These are phyloP conservation scores for Piper longum DNA, from an alignment of 164 flowering plant genomes.

Conservation along the genomic window DNA sequence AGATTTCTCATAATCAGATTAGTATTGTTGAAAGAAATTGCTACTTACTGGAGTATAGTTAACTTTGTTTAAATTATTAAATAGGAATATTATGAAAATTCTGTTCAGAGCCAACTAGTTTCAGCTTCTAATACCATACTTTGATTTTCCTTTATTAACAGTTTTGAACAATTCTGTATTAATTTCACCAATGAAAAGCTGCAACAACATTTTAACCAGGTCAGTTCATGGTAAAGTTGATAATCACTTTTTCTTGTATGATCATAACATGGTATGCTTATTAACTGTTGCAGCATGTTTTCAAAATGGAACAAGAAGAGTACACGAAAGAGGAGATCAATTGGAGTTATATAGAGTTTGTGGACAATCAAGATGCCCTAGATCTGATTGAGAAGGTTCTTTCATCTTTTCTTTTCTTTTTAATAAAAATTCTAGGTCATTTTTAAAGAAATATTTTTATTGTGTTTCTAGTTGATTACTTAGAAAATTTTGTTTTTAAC, in stretches of 20 bases:
- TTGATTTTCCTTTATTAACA: slow-evolving; percentile 15
- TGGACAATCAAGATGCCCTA: slow-evolving; percentile 93
- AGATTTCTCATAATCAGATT: too few relatives aligned
- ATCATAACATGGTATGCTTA: not conserved
- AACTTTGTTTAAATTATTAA: not conserved
- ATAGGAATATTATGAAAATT: not conserved
- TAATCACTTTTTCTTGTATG: not conserved
- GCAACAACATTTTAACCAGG: slow-evolving; percentile 99
- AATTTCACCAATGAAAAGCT: slow-evolving; percentile 94
- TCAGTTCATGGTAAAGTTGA: slow-evolving; percentile 7
- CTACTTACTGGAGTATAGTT: too few relatives aligned
- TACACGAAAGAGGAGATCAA: slow-evolving; percentile 83
- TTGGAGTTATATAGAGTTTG: slow-evolving; percentile 98
- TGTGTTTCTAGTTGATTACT: not conserved
- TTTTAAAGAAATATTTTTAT: not conserved
- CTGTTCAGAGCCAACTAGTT: not conserved
- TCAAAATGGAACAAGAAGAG: slow-evolving; percentile 99
- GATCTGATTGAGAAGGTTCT: slow-evolving; percentile 94
- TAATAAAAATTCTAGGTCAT: not conserved
- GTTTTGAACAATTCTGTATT: slow-evolving; percentile 99
- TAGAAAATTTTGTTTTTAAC: not conserved
- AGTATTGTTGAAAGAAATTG: too few relatives aligned
- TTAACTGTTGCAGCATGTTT: slow-evolving; percentile 61
- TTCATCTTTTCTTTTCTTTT: not conserved
- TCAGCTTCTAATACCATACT: slow-evolving; percentile 5